A percentile compares a stretch with the other conserved stretches of the same genome.
phyloP scores from a whole-genome alignment of 768 basidiomycete genomes.

The Mycena leptocephala region DNA sequence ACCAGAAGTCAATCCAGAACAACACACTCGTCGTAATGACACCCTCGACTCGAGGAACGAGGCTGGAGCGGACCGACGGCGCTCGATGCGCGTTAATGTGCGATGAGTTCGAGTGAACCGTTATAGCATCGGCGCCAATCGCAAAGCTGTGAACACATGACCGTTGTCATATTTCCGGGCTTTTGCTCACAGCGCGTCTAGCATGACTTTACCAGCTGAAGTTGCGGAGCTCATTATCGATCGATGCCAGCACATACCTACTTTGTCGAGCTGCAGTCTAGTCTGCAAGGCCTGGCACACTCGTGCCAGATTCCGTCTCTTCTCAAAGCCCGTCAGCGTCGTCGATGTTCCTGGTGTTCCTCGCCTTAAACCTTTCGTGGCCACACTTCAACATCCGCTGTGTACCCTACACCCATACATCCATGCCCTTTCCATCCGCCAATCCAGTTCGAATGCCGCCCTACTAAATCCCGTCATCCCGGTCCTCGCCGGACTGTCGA shows the following conservation, averaged over 20 bases:
- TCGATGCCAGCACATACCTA: conserved; percentile 8
- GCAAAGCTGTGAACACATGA: conserved; percentile 17
- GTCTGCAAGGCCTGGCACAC: conserved; percentile 34
- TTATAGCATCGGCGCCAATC: background rate
- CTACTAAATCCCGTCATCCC: conserved; percentile 26
- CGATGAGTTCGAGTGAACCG: conserved; percentile 3
- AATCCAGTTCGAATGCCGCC: conserved; percentile 5
- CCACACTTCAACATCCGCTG: conserved; percentile 24
- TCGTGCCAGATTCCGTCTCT: conserved; percentile 30
- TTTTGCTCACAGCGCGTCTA: background rate
- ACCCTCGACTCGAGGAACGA: conserved; percentile 19
- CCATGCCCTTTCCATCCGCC: conserved; percentile 24
- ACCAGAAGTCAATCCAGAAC: conserved; percentile 5
- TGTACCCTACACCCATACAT: conserved; percentile 28
- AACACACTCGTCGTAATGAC: background rate
- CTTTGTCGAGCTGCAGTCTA: conserved; percentile 29
- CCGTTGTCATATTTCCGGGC: background rate
- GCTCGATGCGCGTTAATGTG: conserved; percentile 31
- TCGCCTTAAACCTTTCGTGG: conserved; percentile 23
- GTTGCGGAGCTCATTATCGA: conserved; percentile 35
- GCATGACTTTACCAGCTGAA: conserved; percentile 32
- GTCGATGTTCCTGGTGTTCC: conserved; percentile 26
- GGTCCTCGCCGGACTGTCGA: conserved; percentile 16
- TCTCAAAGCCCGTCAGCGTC: conserved; percentile 15
- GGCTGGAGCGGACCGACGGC: conserved; percentile 7